These are phyloP conservation scores for Acacia pycnantha DNA, from an alignment of 331 rosid genomes.

Conservation along the genomic window DNA sequence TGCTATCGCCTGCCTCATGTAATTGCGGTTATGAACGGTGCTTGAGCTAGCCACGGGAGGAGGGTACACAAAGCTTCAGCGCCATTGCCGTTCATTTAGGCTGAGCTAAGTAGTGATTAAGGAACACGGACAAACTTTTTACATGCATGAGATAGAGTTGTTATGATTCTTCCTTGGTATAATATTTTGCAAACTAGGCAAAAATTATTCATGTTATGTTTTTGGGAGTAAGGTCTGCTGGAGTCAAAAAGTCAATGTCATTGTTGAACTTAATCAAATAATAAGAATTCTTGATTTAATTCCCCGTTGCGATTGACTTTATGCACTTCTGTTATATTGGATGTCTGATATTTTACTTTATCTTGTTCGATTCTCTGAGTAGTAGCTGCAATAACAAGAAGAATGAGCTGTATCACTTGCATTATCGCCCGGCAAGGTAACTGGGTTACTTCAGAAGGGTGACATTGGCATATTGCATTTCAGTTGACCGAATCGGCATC, in stretches of 20 bases:
- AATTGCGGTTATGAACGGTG: conserved; percentile 43
- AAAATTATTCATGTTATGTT: conserved; percentile 31
- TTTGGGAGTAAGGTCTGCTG: conserved; percentile 17
- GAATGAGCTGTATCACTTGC: neutral
- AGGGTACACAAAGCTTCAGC: conserved; percentile 6
- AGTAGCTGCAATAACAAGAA: neutral
- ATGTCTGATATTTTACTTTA: neutral
- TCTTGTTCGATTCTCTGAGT: neutral
- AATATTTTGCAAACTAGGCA: conserved; percentile 25
- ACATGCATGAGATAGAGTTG: conserved; percentile 32
- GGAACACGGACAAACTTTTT: conserved; percentile 37
- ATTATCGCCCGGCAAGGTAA: neutral
- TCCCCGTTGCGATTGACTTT: neutral
- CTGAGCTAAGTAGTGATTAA: conserved; percentile 47
- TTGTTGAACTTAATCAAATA: conserved; percentile 2
- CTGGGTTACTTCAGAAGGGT: neutral
- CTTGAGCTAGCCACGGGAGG: conserved; percentile 30
- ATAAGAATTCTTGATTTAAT: conserved; percentile 20
- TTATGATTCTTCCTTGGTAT: conserved; percentile 30
- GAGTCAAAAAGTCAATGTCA: neutral
- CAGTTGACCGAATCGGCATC: neutral
- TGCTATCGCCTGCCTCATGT: conserved; percentile 40
- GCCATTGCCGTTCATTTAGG: conserved; percentile 20
- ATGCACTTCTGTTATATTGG: conserved; percentile 7
- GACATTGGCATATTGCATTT: neutral